Base-by-base conservation (phyloP, 306 rosid genomes). In the Glycine latifolia region DNA sequence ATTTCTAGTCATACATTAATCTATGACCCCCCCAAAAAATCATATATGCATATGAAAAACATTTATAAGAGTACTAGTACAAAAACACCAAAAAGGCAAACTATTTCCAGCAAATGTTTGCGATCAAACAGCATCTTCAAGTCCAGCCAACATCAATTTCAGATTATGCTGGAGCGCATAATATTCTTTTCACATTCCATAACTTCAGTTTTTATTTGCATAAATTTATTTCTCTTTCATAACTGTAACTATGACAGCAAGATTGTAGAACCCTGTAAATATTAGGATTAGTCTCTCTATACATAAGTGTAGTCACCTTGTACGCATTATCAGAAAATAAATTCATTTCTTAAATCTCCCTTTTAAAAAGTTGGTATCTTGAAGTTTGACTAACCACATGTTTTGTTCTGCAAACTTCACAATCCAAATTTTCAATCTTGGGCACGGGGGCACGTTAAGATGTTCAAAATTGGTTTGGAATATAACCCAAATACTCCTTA, bases 41-140 rank as follows among this genome's bases (percentile, higher is more conserved):
- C 59, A 53, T 66, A 16, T 15, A 54, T 56, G 12, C 68, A 79
- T 67, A 39, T 73, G 12, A 66, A 79, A 67, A 79, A 67, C 4
- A 65, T 59, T 58, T 20, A 48, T 7, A 35, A 54, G 46, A 41
- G 44, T 41, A 41, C 44, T 1, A 66, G 41, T 8, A 33, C 35
- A 37, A 14, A 67, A 68, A 14, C 70, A 75, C 69, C 12, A 47
- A 75, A 80, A 70, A 33, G 17, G 8, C 4, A 43, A 67, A 67
- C 31, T 4, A 55, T 67, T 44, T 52, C 76, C 17, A 47, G 26
- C 46, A 76, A 82, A 59, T 44, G 10, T 53, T 79, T 71, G 55
- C 73, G 59, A 72, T 8, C n/a, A 81, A 47, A 43, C 47, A 73
- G 4, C 71, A 78, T 63, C 16, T 66, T 39, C 79, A 73, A 55